Evolutionary conservation across 2,329 filamentous ascomycete genomes (phyloP).

Genomic region (Nemania serpens): DNA sequence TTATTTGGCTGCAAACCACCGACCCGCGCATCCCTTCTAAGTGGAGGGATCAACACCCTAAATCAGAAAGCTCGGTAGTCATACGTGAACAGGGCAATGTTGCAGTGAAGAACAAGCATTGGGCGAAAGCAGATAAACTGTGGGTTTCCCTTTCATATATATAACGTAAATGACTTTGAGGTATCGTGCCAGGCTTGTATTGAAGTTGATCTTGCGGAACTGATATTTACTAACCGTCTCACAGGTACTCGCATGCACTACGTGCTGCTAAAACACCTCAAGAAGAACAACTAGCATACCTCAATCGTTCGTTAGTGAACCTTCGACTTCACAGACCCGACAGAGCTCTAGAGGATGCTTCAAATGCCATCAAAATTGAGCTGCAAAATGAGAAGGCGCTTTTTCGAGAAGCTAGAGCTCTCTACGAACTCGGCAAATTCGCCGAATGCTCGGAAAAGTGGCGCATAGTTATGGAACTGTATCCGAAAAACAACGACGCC

Average conservation of each 20-base stretch:
- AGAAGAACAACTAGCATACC: slow-evolving; percentile 41
- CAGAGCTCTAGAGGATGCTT: slow-evolving; percentile 41
- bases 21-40: slow-evolving; percentile 47
- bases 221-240: neutral
- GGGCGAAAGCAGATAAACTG: slow-evolving; percentile 41
- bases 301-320: slow-evolving; percentile 45
- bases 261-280: slow-evolving; percentile 41
- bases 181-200: neutral
- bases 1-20: slow-evolving; percentile 44
- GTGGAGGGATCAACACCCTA: slow-evolving; percentile 40
- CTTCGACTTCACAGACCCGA: slow-evolving; percentile 39
- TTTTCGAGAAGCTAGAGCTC: slow-evolving; percentile 50
- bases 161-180: too few species aligned
- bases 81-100: slow-evolving; percentile 44
- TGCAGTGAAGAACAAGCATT: slow-evolving; percentile 34
- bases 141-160: slow-evolving; percentile 34
- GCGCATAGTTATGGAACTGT: slow-evolving; percentile 38
- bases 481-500: slow-evolving; percentile 47
- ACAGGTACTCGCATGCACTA: slow-evolving; percentile 47
- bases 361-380: slow-evolving; percentile 16
- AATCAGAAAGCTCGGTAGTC: slow-evolving; percentile 22
- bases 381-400: slow-evolving; percentile 48
- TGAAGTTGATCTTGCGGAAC: neutral
- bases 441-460: slow-evolving; percentile 44
- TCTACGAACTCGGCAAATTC: slow-evolving; percentile 50